Evolutionary conservation across 768 basidiomycete species (phyloP), one percentile per base, ranked within the genome.

Genomic region (Psilocybe cubensis): DNA sequence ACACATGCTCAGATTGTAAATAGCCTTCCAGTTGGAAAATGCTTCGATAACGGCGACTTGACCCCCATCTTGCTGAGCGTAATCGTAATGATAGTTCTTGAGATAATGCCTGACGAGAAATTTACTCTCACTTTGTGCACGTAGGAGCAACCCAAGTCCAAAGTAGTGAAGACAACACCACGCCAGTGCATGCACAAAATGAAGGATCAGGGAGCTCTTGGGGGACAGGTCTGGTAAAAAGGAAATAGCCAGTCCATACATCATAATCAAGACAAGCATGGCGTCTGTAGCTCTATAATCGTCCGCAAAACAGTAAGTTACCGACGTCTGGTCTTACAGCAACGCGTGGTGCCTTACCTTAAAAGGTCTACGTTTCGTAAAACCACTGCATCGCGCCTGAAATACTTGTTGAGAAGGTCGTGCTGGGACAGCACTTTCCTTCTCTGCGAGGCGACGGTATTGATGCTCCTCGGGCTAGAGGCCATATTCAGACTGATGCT

Each of bases 21-120:
- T 80, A 4, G 80, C 80, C 73, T 98, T 98, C 95, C 96, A 99
- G 71, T 97, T 98, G 24, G 83, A 80, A 65, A 98, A 99, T 0
- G 96, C 94, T 68, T 99, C 97, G 35, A 87, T 80, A n/a, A 95
- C 84, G 0, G 96, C 96, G 44, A 87, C 85, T 56, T 86, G 80
- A 4, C 83, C 85, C 14, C 81, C 83, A 54, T 91, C 87, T 56
- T 85, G 79, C 44, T 64, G 58, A 14, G 79, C 77, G 11, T 87
- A 82, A 29, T 62, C 60, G 71, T 98, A 98, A 65, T 94, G 87
- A 67, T 98, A 99, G 67, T 98, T 87, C 78, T 96, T 94, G 65
- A 97, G 74, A 69, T 91, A 98, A 71, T 99, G 97, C 61, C 94
- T 77, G 24, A 98, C 97, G 35, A 98, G 74, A 76, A 90, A 97